Percentiles rank a stretch among this genome's conserved stretches.
These are phyloP conservation scores for Quercus tomentella DNA, from an alignment of 331 rosid species.

Conservation along the genomic window DNA sequence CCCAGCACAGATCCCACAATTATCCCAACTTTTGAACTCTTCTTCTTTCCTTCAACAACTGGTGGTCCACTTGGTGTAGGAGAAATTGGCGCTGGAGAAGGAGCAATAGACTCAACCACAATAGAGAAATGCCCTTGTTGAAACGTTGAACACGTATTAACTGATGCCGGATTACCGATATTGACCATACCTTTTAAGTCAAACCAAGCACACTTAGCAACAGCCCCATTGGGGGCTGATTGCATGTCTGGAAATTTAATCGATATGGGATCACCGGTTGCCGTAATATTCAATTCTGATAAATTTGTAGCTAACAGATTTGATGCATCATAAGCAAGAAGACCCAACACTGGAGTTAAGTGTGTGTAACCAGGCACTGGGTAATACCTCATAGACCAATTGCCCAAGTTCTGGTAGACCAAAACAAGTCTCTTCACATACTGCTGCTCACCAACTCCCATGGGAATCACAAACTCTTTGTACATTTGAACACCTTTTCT, in stretches of 20 bases:
- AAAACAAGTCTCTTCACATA: slow-evolving; percentile 72
- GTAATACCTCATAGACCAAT: slow-evolving; percentile 50
- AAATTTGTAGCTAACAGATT: slow-evolving; percentile 52
- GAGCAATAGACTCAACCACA: slow-evolving; percentile 52
- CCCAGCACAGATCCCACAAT: slow-evolving; percentile 77
- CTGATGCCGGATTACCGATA: slow-evolving; percentile 51
- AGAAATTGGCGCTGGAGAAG: slow-evolving; percentile 37
- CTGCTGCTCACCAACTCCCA: slow-evolving; percentile 41
- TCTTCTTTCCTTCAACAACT: slow-evolving; percentile 29
- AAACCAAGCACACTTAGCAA: slow-evolving; percentile 64
- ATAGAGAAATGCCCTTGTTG: slow-evolving; percentile 91
- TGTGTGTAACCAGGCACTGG: slow-evolving; percentile 51
- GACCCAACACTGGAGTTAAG: slow-evolving; percentile 79
- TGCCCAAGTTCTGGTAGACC: slow-evolving; percentile 82
- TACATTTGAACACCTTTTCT: slow-evolving; percentile 52
- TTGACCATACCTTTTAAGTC: slow-evolving; percentile 45
- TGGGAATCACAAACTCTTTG: slow-evolving; percentile 66
- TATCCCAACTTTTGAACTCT: slow-evolving; percentile 49
- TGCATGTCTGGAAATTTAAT: slow-evolving; percentile 49
- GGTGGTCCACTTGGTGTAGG: slow-evolving; percentile 33
- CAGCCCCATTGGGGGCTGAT: slow-evolving; percentile 40
- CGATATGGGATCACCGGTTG: slow-evolving; percentile 40
- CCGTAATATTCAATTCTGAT: slow-evolving; percentile 39
- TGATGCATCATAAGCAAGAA: slow-evolving; percentile 68
- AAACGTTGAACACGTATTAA: slow-evolving; percentile 46